Evolutionary conservation across 768 basidiomycete species (phyloP).

Genomic region (Boletellus ananas): DNA sequence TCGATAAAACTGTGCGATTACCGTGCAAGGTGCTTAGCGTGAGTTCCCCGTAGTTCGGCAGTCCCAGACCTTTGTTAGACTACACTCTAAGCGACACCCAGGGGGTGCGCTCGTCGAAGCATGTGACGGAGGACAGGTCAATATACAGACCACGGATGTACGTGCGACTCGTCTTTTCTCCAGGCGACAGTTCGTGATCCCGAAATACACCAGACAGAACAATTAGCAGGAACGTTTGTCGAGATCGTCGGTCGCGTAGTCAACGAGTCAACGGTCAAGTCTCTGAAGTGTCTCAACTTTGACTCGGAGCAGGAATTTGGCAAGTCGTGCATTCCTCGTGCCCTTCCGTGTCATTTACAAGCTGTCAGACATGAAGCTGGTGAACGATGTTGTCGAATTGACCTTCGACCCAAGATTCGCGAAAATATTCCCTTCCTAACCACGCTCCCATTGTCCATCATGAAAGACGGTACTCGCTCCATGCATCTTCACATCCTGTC

Average conservation of each 20-base stretch:
- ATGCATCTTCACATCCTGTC: too few species aligned
- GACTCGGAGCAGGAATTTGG: slow-evolving; percentile 55
- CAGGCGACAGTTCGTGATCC: neutral
- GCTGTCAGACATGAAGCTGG: slow-evolving; percentile 50
- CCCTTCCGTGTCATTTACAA: slow-evolving; percentile 6
- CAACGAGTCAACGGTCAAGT: slow-evolving; percentile 53
- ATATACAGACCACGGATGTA: slow-evolving; percentile 40
- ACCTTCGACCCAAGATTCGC: slow-evolving; percentile 58
- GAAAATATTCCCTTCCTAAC: slow-evolving; percentile 42
- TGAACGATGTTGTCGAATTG: slow-evolving; percentile 58
- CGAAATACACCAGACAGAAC: slow-evolving; percentile 33
- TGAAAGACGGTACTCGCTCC: too few species aligned
- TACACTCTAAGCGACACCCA: slow-evolving; percentile 32
- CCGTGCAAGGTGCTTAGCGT: slow-evolving; percentile 60
- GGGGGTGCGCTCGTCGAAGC: slow-evolving; percentile 57
- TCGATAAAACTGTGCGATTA: slow-evolving; percentile 55
- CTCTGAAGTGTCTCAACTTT: slow-evolving; percentile 49
- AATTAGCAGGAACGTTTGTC: slow-evolving; percentile 50
- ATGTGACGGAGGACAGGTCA: slow-evolving; percentile 63
- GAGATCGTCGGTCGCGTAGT: slow-evolving; percentile 66
- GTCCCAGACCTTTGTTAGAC: neutral
- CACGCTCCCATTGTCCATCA: too few species aligned
- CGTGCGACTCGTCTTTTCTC: slow-evolving; percentile 6
- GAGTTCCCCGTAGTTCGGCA: slow-evolving; percentile 9
- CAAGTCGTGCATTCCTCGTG: slow-evolving; percentile 32